phyloP scores from a whole-genome alignment of 1,284 basidiomycete genomes.

The Pseudozyma thailandica region DNA sequence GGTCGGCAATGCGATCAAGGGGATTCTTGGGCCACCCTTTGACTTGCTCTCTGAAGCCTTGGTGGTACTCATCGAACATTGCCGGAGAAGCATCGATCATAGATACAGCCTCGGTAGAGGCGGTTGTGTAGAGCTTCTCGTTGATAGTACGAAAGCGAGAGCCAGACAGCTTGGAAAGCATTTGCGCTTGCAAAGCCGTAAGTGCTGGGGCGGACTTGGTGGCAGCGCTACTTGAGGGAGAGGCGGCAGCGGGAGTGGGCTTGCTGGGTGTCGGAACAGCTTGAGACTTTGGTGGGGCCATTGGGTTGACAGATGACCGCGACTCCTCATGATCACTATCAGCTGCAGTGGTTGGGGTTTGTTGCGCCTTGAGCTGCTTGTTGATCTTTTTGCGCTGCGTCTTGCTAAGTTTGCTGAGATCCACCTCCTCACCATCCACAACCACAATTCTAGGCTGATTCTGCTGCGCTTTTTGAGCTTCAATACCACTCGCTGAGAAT shows the following conservation, averaged over 20 bases:
- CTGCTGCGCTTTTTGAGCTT: conserved; percentile 34
- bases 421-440: conserved; percentile 24
- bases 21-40: conserved; percentile 67
- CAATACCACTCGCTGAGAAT: conserved; percentile 34
- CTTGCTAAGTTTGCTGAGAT: conserved; percentile 52
- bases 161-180: conserved; percentile 61
- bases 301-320: not conserved
- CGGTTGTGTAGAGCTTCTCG: conserved; percentile 65
- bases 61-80: conserved; percentile 64
- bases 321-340: not conserved
- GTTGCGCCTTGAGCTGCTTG: conserved; percentile 42
- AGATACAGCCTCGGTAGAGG: conserved; percentile 50
- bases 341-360: not conserved
- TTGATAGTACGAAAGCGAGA: conserved; percentile 68
- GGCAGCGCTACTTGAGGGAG: not conserved
- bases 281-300: not conserved
- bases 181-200: conserved; percentile 55
- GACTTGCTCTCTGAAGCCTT: conserved; percentile 65
- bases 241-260: not conserved
- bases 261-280: not conserved
- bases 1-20: conserved; percentile 56
- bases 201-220: conserved; percentile 14
- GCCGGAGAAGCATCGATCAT: conserved; percentile 57
- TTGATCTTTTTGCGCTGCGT: conserved; percentile 61
- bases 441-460: conserved; percentile 30